Evolutionary conservation across 306 rosid genomes (phyloP).

Genomic region (Malus asiatica): DNA sequence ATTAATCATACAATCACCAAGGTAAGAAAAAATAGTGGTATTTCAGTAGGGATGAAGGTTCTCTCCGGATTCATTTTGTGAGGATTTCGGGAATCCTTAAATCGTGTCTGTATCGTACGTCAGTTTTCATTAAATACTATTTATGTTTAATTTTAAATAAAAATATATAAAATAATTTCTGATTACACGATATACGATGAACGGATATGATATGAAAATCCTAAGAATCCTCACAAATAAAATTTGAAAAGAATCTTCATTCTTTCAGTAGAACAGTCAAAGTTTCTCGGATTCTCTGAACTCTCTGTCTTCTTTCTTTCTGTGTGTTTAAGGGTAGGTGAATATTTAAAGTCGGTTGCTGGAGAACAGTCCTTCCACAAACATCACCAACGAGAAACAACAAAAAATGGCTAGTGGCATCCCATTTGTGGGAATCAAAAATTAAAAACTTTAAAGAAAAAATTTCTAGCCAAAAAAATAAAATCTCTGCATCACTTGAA

Average conservation of each 20-base stretch:
- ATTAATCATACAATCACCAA: not conserved
- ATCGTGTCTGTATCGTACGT: no score
- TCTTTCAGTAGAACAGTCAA: constrained; percentile 27
- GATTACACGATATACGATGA: no score
- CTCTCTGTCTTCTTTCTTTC: not conserved
- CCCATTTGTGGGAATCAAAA: not conserved
- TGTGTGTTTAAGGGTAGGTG: not conserved
- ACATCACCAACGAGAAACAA: not conserved
- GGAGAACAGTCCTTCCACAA: not conserved
- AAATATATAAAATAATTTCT: no score
- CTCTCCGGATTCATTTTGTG: no score
- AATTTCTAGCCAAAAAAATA: no score
- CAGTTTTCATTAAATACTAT: no score
- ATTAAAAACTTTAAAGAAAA: no score
- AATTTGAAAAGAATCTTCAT: no score
- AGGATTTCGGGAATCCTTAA: no score
- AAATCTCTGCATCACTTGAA: not conserved
- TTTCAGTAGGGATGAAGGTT: not conserved
- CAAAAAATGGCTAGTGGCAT: not conserved
- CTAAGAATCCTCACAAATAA: no score
- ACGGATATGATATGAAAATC: no score
- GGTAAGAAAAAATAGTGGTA: not conserved
- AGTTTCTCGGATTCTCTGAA: constrained; percentile 31
- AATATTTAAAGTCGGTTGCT: not conserved
- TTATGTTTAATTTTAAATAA: no score